Conservation (phyloP, 2,329 filamentous ascomycete genomes). For the Sphaerulina musiva region DNA sequence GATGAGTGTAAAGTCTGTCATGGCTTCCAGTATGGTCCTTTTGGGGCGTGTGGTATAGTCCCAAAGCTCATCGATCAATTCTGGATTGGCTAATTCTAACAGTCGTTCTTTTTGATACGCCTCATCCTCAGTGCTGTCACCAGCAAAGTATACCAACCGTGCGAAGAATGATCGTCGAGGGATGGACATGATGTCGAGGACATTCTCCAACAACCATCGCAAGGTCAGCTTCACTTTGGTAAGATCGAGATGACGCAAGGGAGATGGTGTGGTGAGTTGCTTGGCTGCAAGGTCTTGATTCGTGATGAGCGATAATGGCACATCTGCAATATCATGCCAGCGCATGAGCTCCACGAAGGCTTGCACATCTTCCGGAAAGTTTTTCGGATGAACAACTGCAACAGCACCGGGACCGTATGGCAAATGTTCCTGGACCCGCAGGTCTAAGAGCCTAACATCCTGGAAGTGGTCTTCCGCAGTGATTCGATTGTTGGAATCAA, state of each 20-base stretch:
- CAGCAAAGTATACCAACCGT: constrained; percentile 67
- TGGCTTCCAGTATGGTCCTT: constrained; percentile 82
- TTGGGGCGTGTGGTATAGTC: constrained; percentile 91
- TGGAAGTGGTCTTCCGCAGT: constrained; percentile 81
- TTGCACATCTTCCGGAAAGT: constrained; percentile 74
- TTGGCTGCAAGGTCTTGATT: constrained; percentile 20
- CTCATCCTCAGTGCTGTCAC: constrained; percentile 49
- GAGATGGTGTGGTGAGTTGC: constrained; percentile 33
- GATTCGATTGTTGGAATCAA: constrained; percentile 63
- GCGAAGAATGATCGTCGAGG: constrained; percentile 82
- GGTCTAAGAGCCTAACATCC: constrained; percentile 75
- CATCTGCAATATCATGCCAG: constrained; percentile 69
- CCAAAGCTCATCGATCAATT: constrained; percentile 83
- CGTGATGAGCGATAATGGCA: constrained; percentile 51
- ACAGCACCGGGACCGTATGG: constrained; percentile 68
- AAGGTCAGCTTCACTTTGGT: constrained; percentile 51
- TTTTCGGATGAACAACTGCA: constrained; percentile 77
- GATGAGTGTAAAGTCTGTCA: constrained; percentile 82
- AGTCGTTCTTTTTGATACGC: constrained; percentile 67
- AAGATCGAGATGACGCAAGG: constrained; percentile 37
- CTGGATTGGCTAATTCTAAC: constrained; percentile 71
- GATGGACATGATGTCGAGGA: constrained; percentile 83
- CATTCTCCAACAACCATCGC: constrained; percentile 68
- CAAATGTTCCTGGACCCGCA: constrained; percentile 44
- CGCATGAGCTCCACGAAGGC: constrained; percentile 69